Evolutionary conservation across 306 rosid species (phyloP).

Genomic region (Dalbergia cultrata): DNA sequence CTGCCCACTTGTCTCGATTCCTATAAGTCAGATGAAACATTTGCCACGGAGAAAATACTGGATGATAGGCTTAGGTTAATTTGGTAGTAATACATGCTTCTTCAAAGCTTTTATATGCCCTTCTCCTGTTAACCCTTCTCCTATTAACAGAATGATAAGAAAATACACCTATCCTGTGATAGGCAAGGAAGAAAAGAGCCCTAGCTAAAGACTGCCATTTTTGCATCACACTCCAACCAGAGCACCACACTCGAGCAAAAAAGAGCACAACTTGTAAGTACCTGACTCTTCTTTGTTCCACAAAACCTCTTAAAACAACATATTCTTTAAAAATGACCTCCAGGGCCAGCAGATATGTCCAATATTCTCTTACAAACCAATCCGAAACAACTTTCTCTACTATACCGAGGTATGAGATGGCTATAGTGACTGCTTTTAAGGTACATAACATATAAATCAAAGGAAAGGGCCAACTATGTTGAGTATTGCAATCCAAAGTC

Average conservation of each 20-base stretch:
- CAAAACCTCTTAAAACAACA: neutral
- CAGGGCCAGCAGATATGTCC: neutral
- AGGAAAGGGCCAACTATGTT: neutral
- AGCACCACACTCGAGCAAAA: neutral
- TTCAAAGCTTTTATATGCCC: too few relatives aligned
- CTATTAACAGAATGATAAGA: too few relatives aligned
- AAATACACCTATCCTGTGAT: neutral
- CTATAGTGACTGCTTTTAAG: too few relatives aligned
- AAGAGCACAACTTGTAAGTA: neutral
- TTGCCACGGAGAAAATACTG: neutral
- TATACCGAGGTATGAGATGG: too few relatives aligned
- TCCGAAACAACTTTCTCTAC: neutral
- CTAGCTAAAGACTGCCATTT: neutral
- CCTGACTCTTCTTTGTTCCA: neutral
- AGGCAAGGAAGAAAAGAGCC: neutral
- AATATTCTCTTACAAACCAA: neutral
- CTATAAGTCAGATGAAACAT: neutral
- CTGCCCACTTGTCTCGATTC: neutral
- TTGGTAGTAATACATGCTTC: neutral
- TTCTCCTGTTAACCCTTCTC: too few relatives aligned
- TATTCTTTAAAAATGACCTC: neutral
- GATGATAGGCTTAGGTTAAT: conserved; percentile 9
- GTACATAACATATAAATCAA: neutral
- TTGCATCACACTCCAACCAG: neutral
- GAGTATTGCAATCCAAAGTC: neutral